Percentiles rank a stretch among this genome's conserved stretches.
These are phyloP conservation scores for Cyathus striatus DNA, from an alignment of 768 basidiomycete genomes.

Conservation along the genomic window DNA sequence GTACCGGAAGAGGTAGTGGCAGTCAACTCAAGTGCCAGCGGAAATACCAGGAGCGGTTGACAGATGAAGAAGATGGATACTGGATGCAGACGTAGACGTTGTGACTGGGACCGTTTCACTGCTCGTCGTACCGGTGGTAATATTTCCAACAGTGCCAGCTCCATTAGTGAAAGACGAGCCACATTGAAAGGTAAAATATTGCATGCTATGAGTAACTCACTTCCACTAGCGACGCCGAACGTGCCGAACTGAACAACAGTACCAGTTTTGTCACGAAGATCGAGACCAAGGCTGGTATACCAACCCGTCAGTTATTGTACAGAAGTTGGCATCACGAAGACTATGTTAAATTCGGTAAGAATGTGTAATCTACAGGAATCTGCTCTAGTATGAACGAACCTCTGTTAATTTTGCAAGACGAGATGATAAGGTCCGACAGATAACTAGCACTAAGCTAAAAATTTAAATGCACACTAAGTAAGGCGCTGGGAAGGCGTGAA, in stretches of 20 bases:
- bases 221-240: slow-evolving; percentile 40
- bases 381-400: slow-evolving; percentile 3
- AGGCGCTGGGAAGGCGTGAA: slow-evolving; percentile 36
- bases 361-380: too few species aligned
- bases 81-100: too few species aligned
- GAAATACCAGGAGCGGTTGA: slow-evolving; percentile 9
- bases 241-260: slow-evolving; percentile 39
- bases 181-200: slow-evolving; percentile 7
- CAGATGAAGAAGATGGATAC: slow-evolving; percentile 9
- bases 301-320: too few species aligned
- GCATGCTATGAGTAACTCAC: slow-evolving; percentile 31
- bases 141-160: slow-evolving; percentile 8
- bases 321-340: too few species aligned
- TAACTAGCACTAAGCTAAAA: slow-evolving; percentile 3
- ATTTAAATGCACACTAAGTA: slow-evolving; percentile 52
- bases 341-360: too few species aligned
- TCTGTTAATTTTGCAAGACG: not conserved
- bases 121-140: too few species aligned
- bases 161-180: slow-evolving; percentile 2
- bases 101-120: too few species aligned
- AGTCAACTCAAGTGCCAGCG: slow-evolving; percentile 2
- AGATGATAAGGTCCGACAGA: slow-evolving; percentile 1
- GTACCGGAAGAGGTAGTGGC: slow-evolving; percentile 6
- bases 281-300: slow-evolving; percentile 52
- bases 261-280: slow-evolving; percentile 60